Conservation (phyloP, 768 basidiomycete species). For the Piloderma croceum region DNA sequence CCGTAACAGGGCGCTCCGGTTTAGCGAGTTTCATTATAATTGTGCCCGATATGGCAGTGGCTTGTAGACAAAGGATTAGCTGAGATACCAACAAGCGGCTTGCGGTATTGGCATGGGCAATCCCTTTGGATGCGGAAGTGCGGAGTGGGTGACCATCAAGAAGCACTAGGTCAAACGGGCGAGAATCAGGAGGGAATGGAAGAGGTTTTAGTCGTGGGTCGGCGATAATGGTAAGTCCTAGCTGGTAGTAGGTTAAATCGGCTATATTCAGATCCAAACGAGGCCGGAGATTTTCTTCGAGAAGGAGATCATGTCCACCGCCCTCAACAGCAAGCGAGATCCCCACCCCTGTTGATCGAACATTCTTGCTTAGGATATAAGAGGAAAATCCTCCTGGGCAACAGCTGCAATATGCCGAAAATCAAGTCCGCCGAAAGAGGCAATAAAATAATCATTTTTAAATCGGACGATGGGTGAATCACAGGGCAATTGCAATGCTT, state of each 20-base stretch:
- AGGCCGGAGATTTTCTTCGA: constrained; percentile 14
- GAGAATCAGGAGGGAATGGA: background rate
- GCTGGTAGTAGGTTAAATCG: constrained; percentile 21
- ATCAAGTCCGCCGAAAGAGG: too few relatives aligned
- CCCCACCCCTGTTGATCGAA: constrained; percentile 16
- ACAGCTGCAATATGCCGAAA: constrained; percentile 21
- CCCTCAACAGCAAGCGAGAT: constrained; percentile 21
- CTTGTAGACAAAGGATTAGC: constrained; percentile 24
- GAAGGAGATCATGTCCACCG: constrained; percentile 22
- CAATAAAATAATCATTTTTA: too few relatives aligned
- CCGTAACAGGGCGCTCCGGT: constrained; percentile 21
- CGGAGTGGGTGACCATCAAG: constrained; percentile 31
- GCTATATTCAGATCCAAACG: constrained; percentile 21
- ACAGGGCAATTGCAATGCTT: too few relatives aligned
- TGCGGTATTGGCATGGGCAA: constrained; percentile 9
- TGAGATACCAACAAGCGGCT: constrained; percentile 26
- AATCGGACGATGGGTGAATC: too few relatives aligned
- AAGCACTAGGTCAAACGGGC: constrained; percentile 24
- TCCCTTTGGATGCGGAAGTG: constrained; percentile 6
- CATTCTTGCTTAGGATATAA: constrained; percentile 23
- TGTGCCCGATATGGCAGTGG: constrained; percentile 21
- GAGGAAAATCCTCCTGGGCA: constrained; percentile 28
- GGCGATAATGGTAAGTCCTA: constrained; percentile 2
- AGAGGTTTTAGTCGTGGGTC: background rate
- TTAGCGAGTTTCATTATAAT: constrained; percentile 29